Evolutionary conservation across 1,284 basidiomycete genomes (phyloP).

Genomic region (Caloboletus inedulis): DNA sequence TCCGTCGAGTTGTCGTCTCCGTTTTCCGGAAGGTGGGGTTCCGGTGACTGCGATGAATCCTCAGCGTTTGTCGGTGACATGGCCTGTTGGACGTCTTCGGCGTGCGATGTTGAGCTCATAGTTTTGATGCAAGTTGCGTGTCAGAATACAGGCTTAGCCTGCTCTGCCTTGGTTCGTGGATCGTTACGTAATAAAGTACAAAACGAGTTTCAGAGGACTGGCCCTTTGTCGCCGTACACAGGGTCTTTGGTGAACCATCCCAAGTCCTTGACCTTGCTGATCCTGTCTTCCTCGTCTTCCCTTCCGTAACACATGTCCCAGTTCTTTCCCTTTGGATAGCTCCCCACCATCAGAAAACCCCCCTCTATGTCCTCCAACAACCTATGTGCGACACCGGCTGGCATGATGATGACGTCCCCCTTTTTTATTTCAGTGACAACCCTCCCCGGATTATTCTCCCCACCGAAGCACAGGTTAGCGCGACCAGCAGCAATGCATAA

Average conservation of each 20-base stretch:
- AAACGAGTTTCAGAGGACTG: too few species aligned
- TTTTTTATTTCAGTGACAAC: neutral
- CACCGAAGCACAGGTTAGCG: constrained; percentile 40
- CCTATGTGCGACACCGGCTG: constrained; percentile 6
- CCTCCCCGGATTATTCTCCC: constrained; percentile 32
- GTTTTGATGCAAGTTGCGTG: neutral
- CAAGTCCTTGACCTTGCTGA: constrained; percentile 26
- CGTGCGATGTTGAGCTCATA: constrained; percentile 10
- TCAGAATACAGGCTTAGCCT: neutral
- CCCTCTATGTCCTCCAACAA: neutral
- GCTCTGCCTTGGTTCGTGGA: neutral
- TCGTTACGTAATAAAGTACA: constrained; percentile 9
- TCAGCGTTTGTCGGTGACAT: neutral
- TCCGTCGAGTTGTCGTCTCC: constrained; percentile 15
- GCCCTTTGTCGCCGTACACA: neutral
- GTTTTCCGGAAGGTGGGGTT: constrained; percentile 1
- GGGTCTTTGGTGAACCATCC: constrained; percentile 33
- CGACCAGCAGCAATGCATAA: constrained; percentile 13
- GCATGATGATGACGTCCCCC: neutral
- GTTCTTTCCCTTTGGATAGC: neutral
- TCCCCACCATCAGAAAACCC: constrained; percentile 38
- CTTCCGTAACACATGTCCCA: neutral
- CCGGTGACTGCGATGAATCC: constrained; percentile 2
- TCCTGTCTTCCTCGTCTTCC: neutral
- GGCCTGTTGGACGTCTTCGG: neutral